Evolutionary conservation across 225 moss, liverwort and hornwort genomes (phyloP).

Genomic region (Marchantia paleacea): DNA sequence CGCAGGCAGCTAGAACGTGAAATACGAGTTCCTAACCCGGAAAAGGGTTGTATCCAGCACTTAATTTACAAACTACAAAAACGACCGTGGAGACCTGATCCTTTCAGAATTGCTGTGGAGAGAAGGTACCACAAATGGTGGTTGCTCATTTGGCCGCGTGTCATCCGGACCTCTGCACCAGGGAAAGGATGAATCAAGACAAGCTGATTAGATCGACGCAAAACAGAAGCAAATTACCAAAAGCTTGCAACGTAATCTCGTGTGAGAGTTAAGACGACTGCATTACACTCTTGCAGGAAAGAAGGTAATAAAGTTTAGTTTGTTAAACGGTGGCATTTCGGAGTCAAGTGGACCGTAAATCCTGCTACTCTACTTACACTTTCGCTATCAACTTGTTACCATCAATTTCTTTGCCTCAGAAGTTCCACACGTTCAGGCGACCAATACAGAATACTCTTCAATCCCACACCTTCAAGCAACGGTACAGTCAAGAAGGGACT

Average conservation of each 20-base stretch:
- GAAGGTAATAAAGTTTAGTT: not conserved
- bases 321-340: not conserved
- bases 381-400: constrained; percentile 7
- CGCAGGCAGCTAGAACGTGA: not conserved
- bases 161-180: constrained; percentile 10
- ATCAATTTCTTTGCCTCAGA: constrained; percentile 18
- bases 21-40: constrained; percentile 3
- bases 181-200: not conserved
- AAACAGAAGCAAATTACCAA: not conserved
- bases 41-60: constrained; percentile 9
- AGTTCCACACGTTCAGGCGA: constrained; percentile 13
- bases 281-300: no score
- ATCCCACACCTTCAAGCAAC: constrained; percentile 19
- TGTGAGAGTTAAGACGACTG: not conserved
- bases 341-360: not conserved
- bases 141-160: constrained; percentile 11
- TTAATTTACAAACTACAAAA: constrained; percentile 19
- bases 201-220: not conserved
- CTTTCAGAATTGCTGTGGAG: constrained; percentile 7
- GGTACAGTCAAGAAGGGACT: constrained; percentile 11
- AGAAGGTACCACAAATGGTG: constrained; percentile 19
- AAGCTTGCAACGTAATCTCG: not conserved
- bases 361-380: not conserved
- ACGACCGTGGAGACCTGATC: constrained; percentile 4
- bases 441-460: constrained; percentile 10